A percentile compares a stretch with the other conserved stretches of the same genome.
phyloP scores from a whole-genome alignment of 306 rosid species.

The Canavalia gladiata region DNA sequence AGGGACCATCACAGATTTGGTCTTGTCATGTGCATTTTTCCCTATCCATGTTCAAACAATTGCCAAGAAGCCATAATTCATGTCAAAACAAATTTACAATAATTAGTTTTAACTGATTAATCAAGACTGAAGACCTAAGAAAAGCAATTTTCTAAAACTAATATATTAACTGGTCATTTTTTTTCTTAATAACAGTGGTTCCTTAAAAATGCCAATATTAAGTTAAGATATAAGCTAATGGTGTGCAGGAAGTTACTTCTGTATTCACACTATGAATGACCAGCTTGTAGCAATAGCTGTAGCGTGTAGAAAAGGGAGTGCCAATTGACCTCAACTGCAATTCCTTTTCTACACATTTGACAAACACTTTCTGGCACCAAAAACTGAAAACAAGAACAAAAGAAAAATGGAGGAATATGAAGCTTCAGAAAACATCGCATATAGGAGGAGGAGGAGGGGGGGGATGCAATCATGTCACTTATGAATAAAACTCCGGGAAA shows the following conservation, averaged over 20 bases:
- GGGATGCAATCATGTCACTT: background rate
- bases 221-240: slow-evolving; percentile 1
- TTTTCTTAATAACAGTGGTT: background rate
- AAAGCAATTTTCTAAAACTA: slow-evolving; percentile 16
- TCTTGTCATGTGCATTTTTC: slow-evolving; percentile 15
- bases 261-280: background rate
- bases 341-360: background rate
- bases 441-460: background rate
- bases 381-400: background rate
- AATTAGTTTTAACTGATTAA: background rate
- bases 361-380: background rate
- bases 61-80: background rate
- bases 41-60: slow-evolving; percentile 34
- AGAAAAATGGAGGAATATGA: background rate
- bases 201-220: background rate
- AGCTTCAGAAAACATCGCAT: background rate
- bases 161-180: background rate
- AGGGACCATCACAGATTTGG: slow-evolving; percentile 12
- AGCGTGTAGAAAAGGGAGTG: background rate
- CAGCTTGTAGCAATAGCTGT: background rate
- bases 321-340: background rate
- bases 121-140: background rate
- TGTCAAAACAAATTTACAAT: background rate
- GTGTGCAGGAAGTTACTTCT: slow-evolving; percentile 2
- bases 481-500: slow-evolving; percentile 16